Percentiles rank a stretch among this genome's conserved stretches.
These are phyloP conservation scores for Diutina pseudorugosa DNA, from an alignment of 1,139 yeast species.

Conservation along the genomic window DNA sequence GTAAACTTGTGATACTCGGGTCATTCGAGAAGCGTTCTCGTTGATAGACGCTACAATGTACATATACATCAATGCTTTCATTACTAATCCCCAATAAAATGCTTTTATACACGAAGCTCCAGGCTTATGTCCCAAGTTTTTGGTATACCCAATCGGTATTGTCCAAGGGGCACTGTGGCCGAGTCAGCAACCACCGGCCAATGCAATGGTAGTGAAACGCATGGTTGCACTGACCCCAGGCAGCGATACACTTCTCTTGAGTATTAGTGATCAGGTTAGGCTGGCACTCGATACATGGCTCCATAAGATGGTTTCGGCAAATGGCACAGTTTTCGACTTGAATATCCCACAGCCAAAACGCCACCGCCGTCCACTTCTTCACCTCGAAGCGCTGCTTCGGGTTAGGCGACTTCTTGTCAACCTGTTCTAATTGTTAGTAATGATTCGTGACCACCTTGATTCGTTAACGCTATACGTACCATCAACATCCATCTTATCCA, in stretches of 20 bases:
- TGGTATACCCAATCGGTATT: conserved; percentile 89
- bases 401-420: conserved; percentile 8
- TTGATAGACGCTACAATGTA: background rate
- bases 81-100: background rate
- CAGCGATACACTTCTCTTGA: conserved; percentile 82
- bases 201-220: conserved; percentile 95
- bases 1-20: background rate
- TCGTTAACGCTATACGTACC: background rate
- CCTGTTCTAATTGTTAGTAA: conserved; percentile 6
- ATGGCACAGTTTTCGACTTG: conserved; percentile 96
- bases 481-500: conserved; percentile 2
- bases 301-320: conserved; percentile 97
- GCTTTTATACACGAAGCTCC: background rate
- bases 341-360: conserved; percentile 98
- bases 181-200: conserved; percentile 90
- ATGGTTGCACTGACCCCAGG: conserved; percentile 95
- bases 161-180: conserved; percentile 96
- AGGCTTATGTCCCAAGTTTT: conserved; percentile 45
- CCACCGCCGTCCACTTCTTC: conserved; percentile 90
- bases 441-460: background rate
- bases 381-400: conserved; percentile 32
- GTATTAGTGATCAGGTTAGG: conserved; percentile 59
- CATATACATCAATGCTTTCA: background rate
- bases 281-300: conserved; percentile 95
- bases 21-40: background rate